Base-by-base conservation (phyloP, 1,139 yeast genomes). In the Scheffersomyces illinoinensis region DNA sequence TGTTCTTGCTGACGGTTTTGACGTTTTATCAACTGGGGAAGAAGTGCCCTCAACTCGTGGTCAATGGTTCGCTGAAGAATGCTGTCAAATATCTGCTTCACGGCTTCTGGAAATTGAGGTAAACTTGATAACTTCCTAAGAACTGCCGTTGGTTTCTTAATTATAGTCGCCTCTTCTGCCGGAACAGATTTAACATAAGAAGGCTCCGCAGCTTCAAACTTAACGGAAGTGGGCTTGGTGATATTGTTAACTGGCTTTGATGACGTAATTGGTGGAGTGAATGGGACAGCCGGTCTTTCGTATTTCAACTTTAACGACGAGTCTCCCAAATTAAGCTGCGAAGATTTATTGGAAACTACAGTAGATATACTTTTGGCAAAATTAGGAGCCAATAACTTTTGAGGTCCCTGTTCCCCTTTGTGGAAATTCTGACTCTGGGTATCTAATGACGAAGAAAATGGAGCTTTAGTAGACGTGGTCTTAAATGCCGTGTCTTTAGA, bases 11-110 rank as follows among this genome's bases (percentile, higher is more conserved):
- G 64, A 4, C 66, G 59, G 14, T 67, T 63, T 39, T 72, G 70
- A 18, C 64, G 61, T 2, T 67, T 66, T 1, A 76, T 59, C 2
- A 76, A 56, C 46, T 69, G 67, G 8, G 76, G 70, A 17, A 78
- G 58, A n/a, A 76, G 60, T 2, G 64, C 57, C 0, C 57, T 26
- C 12, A 77, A 62, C 53, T 82, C 82, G 14, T 67, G 61, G 5
- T 71, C 61, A 1, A 83, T 73, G 0, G 76, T 70, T 1, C 74
- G 67, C 5, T 62, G 58, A n/a, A 83, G 56, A 2, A 84, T 61
- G 1, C 66, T 64, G 12, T 76, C 68, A 17, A 75, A 67, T 3
- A 81, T 58, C 14, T 64, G 64, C 5, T 64, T 57, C 5, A 72
- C 66, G 1, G 77, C 73, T 54, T 59, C 33, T 20, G 60, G 50